Conservation (phyloP, 108 stramenopile genomes). For the Cyclotella baltica region DNA sequence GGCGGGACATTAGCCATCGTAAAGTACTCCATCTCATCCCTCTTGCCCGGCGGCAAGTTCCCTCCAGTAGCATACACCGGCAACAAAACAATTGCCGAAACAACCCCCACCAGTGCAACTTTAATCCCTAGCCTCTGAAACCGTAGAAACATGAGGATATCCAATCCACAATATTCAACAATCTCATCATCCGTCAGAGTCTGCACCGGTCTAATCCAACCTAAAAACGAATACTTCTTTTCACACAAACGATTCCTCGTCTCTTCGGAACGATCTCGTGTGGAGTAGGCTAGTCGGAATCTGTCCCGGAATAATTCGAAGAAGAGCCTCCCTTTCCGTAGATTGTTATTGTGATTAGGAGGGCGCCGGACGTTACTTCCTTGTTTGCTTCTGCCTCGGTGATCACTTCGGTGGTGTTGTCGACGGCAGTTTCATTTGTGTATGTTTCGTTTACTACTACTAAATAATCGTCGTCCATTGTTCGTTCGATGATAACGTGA, state of each 20-base stretch:
- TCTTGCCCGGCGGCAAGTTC: not conserved
- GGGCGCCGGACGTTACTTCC: not conserved
- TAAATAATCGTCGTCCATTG: too few relatives aligned
- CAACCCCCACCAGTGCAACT: not conserved
- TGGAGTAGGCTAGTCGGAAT: not conserved
- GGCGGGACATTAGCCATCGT: not conserved
- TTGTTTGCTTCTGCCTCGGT: too few relatives aligned
- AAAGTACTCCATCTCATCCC: not conserved
- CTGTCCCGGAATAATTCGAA: not conserved
- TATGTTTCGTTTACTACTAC: too few relatives aligned
- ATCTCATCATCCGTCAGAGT: conserved; percentile 5
- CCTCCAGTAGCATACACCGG: conserved; percentile 2
- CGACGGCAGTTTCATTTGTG: too few relatives aligned
- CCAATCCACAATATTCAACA: conserved; percentile 1
- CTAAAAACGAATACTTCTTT: not conserved
- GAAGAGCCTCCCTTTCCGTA: not conserved
- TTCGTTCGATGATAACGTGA: too few relatives aligned
- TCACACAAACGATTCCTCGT: not conserved
- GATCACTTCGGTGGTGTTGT: too few relatives aligned
- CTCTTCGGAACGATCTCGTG: conserved; percentile 2
- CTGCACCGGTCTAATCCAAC: conserved; percentile 5
- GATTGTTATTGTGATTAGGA: not conserved
- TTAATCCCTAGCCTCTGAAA: not conserved
- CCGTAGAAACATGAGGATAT: conserved; percentile 2
- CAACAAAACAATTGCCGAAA: not conserved